phyloP scores from a whole-genome alignment of 2,329 filamentous ascomycete species.

The Thielaviopsis musarum region DNA sequence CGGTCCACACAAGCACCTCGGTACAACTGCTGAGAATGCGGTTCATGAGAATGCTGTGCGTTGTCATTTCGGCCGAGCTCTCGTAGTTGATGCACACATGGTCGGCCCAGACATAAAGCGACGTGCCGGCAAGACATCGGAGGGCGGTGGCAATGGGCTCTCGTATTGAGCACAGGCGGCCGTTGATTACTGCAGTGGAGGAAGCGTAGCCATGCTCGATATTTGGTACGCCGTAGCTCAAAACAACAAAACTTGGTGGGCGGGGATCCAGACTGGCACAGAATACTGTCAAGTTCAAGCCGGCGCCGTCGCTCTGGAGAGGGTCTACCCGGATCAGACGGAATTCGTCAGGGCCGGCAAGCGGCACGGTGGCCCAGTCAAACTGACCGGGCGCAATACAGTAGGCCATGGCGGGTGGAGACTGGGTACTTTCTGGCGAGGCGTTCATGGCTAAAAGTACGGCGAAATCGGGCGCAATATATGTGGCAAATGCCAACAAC shows the following conservation, averaged over 20 bases:
- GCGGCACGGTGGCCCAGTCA: neutral
- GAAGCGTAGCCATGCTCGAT: neutral
- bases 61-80: conserved; percentile 3
- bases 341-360: neutral
- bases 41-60: conserved; percentile 1
- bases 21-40: neutral
- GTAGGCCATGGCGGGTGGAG: neutral
- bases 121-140: neutral
- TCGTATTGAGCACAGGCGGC: neutral
- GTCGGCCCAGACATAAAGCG: conserved; percentile 8
- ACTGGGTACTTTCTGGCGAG: neutral
- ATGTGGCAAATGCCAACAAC: neutral
- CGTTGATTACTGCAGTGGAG: neutral
- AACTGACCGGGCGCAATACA: neutral
- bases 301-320: neutral
- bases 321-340: neutral
- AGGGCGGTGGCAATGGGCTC: neutral
- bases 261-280: neutral
- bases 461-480: neutral
- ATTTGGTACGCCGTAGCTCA: neutral
- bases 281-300: neutral
- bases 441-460: neutral
- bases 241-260: neutral
- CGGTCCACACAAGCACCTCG: neutral
- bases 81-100: conserved; percentile 11